Evolutionary conservation across 2,329 filamentous ascomycete species (phyloP), one percentile per base, ranked within the genome.

Genomic region (Sclerotinia nivalis): DNA sequence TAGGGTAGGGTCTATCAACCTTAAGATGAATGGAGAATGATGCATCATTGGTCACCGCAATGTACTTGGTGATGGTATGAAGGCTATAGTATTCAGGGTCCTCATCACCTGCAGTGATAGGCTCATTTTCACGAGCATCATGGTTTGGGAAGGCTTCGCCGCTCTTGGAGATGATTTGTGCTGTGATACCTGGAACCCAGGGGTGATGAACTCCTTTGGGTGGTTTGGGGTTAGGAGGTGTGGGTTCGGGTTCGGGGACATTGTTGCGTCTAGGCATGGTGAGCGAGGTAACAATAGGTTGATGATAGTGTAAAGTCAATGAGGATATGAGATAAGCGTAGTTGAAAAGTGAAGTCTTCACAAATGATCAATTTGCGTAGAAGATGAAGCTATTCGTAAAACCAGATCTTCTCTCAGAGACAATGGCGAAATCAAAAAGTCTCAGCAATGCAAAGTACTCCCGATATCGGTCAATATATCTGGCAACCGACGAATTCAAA

Each of bases 21-120:
- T 25, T n/a, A 12, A 69, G 34, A 31, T 65, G 58, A 49, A 69
- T 52, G 1, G 58, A 54, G 15, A 65, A 69, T 7, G 58, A 47
- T 18, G 56, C 45, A 9, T 58, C 8, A 34, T 34, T 64, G 7
- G 56, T 64, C 4, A 50, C 52, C 2, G 52, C 50, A 28, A 68
- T 37, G 13, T 68, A 68, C 1, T 12, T 60, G 1, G 37, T 49
- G n/a, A 60, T 20, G 18, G 54, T 68, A 10, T 10, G 54, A 22
- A 20, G 3, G 8, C 28, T 34, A 18, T n/a, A 34, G 49, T 55
- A 52, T 37, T n/a, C 62, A 40, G 49, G 22, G 6, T 31, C 2
- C 7, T 22, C 22, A 4, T 40, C 25, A 3, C 25, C 59, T 22
- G 25, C 1, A 18, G 20, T 10, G 10, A 28, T 37, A 54, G 62